phyloP scores from a whole-genome alignment of 371 early-diverging fungal species.

The Mortierella sp. region DNA sequence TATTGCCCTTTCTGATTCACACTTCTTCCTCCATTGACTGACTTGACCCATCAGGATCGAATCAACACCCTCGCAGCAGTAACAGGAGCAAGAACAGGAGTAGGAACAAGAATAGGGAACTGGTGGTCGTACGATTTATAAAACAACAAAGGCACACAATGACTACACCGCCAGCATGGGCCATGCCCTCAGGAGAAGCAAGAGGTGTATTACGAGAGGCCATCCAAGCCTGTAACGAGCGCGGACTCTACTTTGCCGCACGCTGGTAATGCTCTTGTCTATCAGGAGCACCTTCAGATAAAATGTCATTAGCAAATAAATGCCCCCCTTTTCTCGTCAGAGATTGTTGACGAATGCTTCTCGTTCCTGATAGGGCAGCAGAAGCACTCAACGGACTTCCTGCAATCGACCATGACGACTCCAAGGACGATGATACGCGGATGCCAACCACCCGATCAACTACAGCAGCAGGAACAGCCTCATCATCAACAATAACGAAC shows the following conservation, averaged over 20 bases:
- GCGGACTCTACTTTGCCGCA: constrained; percentile 75
- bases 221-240: constrained; percentile 73
- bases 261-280: constrained; percentile 69
- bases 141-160: background rate
- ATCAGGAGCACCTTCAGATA: background rate
- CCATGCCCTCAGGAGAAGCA: constrained; percentile 25
- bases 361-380: constrained; percentile 68
- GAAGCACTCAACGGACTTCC: constrained; percentile 76
- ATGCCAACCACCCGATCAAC: constrained; percentile 18
- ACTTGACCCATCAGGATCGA: background rate
- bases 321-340: background rate
- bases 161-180: constrained; percentile 12
- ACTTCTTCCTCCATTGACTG: background rate
- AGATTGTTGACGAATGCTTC: background rate
- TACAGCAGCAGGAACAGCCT: constrained; percentile 21
- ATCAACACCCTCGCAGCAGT: background rate
- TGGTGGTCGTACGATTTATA: background rate
- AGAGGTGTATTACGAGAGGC: constrained; percentile 61
- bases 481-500: constrained; percentile 8
- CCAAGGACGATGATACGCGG: background rate
- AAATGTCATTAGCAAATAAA: background rate
- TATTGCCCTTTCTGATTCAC: background rate
- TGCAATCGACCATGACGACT: background rate
- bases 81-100: background rate
- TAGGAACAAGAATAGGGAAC: background rate